A percentile compares a stretch with the other conserved stretches of the same genome.
These are phyloP conservation scores for Triangularia verruculosa DNA, from an alignment of 2,329 filamentous ascomycete genomes.

Conservation along the genomic window DNA sequence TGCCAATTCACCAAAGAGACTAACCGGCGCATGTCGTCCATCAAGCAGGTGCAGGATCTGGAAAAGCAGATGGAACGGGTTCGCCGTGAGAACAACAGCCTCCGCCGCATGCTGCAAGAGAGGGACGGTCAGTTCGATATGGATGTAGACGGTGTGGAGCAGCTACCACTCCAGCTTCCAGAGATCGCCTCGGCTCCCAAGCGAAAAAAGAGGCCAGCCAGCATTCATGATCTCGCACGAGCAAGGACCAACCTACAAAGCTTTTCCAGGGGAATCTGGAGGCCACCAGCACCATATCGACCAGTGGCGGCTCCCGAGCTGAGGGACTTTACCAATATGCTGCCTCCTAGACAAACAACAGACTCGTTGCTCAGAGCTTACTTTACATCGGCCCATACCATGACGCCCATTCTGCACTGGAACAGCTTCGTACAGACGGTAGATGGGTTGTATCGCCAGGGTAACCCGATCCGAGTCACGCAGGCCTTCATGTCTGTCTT, in stretches of 20 bases:
- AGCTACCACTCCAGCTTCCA: constrained; percentile 56
- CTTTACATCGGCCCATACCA: constrained; percentile 70
- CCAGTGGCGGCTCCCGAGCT: constrained; percentile 41
- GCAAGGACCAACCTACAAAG: constrained; percentile 70
- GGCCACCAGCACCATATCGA: constrained; percentile 68
- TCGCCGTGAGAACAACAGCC: constrained; percentile 72
- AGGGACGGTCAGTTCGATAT: constrained; percentile 45
- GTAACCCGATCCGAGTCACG: constrained; percentile 58
- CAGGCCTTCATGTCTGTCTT: constrained; percentile 76
- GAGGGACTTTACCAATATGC: constrained; percentile 33
- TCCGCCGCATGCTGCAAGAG: constrained; percentile 52
- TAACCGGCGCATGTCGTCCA: constrained; percentile 96
- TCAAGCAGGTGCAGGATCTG: constrained; percentile 97
- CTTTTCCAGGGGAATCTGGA: constrained; percentile 76
- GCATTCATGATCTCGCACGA: constrained; percentile 66
- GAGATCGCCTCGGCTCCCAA: constrained; percentile 64
- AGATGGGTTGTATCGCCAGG: constrained; percentile 69
- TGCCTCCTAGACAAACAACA: constrained; percentile 68
- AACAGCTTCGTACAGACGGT: constrained; percentile 74
- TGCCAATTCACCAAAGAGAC: constrained; percentile 99
- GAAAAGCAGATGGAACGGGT: constrained; percentile 85
- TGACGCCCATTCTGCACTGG: constrained; percentile 86
- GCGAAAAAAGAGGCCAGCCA: constrained; percentile 57
- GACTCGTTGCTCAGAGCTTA: constrained; percentile 76
- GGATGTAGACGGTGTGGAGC: constrained; percentile 46